A percentile compares a stretch with the other conserved stretches of the same genome.
phyloP scores from a whole-genome alignment of 2,329 filamentous ascomycete species.

The Neopestalotiopsis clavispora region DNA sequence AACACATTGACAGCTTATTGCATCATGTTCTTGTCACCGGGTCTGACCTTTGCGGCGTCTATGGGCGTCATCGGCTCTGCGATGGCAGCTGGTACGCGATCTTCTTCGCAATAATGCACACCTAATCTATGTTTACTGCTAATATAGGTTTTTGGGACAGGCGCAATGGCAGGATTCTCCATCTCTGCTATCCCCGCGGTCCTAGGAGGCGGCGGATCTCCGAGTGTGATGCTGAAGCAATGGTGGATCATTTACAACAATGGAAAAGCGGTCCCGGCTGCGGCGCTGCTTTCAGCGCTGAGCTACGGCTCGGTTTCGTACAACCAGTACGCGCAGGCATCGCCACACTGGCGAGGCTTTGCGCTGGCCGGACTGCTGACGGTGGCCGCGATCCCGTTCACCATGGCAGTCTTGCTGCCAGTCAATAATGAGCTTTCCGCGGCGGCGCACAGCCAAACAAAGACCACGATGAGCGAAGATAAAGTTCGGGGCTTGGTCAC shows the following conservation, averaged over 20 bases:
- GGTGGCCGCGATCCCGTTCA: slow-evolving; percentile 26
- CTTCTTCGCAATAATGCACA: background rate
- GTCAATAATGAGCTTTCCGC: slow-evolving; percentile 24
- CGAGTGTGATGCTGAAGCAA: slow-evolving; percentile 28
- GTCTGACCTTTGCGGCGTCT: slow-evolving; percentile 19
- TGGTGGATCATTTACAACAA: slow-evolving; percentile 27
- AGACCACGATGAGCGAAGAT: slow-evolving; percentile 31
- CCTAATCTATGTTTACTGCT: background rate
- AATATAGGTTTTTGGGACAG: slow-evolving; percentile 12
- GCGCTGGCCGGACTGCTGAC: slow-evolving; percentile 26
- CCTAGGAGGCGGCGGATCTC: slow-evolving; percentile 22
- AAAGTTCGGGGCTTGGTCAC: slow-evolving; percentile 29
- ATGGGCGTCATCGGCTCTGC: slow-evolving; percentile 18
- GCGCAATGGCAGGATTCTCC: slow-evolving; percentile 25
- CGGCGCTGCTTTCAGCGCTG: slow-evolving; percentile 24
- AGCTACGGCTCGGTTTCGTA: slow-evolving; percentile 28
- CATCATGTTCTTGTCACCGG: slow-evolving; percentile 11
- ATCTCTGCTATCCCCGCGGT: slow-evolving; percentile 26
- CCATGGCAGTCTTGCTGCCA: slow-evolving; percentile 25
- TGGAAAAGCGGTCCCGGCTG: slow-evolving; percentile 24
- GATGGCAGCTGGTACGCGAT: slow-evolving; percentile 17
- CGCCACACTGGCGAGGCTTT: slow-evolving; percentile 31
- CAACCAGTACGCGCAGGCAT: slow-evolving; percentile 20
- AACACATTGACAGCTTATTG: background rate
- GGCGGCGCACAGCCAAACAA: slow-evolving; percentile 23